Conservation (phyloP, 371 early-diverging fungal species). For the Parasitella parasitica region DNA sequence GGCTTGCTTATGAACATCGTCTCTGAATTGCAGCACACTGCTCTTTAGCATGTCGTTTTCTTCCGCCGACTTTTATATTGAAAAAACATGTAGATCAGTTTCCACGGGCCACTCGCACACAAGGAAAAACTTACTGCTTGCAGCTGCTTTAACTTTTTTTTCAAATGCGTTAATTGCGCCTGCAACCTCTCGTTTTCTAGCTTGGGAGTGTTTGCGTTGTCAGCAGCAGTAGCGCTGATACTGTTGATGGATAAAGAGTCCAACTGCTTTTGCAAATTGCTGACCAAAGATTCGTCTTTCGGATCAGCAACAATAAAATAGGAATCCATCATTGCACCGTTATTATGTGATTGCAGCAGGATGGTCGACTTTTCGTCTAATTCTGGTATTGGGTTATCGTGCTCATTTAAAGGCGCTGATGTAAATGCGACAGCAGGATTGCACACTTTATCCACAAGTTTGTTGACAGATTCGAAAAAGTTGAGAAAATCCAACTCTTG, state of each 20-base stretch:
- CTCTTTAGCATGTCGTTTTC: slow-evolving; percentile 77
- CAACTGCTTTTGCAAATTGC: neutral
- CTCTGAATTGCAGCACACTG: slow-evolving; percentile 77
- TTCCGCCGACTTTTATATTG: slow-evolving; percentile 59
- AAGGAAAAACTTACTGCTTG: slow-evolving; percentile 54
- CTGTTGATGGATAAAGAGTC: neutral
- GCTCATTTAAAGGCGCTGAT: slow-evolving; percentile 63
- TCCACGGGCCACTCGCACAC: neutral
- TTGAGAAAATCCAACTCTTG: slow-evolving; percentile 72
- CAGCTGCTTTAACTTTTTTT: slow-evolving; percentile 59
- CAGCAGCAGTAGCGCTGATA: neutral
- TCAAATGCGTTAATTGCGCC: slow-evolving; percentile 59
- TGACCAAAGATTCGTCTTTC: neutral
- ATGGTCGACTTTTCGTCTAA: neutral
- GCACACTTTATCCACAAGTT: slow-evolving; percentile 68
- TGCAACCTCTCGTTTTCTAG: slow-evolving; percentile 75
- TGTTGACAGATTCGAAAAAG: slow-evolving; percentile 78
- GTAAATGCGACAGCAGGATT: slow-evolving; percentile 76
- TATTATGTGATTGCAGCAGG: neutral
- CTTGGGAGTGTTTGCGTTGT: neutral
- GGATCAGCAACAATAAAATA: slow-evolving; percentile 48
- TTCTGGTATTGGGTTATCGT: slow-evolving; percentile 41
- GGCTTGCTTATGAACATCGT: slow-evolving; percentile 77
- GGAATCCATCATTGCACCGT: slow-evolving; percentile 46
- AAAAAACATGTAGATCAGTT: neutral